Percentiles rank a stretch among this genome's conserved stretches.
These are phyloP conservation scores for Galerina sulciceps DNA, from an alignment of 768 basidiomycete species.

Conservation along the genomic window DNA sequence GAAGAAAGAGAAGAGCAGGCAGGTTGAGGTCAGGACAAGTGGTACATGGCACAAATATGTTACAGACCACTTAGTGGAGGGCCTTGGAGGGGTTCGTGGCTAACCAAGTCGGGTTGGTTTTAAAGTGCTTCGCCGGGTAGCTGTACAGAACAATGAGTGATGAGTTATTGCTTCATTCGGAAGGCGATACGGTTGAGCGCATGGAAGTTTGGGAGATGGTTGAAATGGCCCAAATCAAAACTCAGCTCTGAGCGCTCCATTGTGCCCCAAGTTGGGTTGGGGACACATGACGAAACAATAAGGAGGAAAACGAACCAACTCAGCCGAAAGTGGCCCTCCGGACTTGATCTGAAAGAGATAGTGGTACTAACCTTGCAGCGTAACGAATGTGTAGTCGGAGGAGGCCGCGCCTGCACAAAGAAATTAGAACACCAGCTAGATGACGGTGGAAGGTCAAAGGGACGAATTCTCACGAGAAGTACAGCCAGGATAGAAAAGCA, in stretches of 20 bases:
- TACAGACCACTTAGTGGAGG: conserved; percentile 35
- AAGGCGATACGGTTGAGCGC: neutral
- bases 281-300: conserved; percentile 24
- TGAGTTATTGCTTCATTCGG: conserved; percentile 19
- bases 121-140: conserved; percentile 18
- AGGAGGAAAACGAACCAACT: neutral
- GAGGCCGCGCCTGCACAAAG: conserved; percentile 14
- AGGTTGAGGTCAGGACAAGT: conserved; percentile 17
- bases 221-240: conserved; percentile 15
- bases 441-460: conserved; percentile 17
- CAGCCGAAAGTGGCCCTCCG: neutral
- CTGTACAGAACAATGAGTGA: conserved; percentile 33
- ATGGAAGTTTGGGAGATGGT: conserved; percentile 4
- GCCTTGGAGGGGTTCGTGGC: conserved; percentile 17
- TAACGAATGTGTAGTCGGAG: conserved; percentile 49
- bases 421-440: neutral
- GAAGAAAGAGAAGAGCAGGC: conserved; percentile 9
- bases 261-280: conserved; percentile 35
- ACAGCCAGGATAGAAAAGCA: conserved; percentile 36
- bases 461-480: conserved; percentile 42
- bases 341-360: conserved; percentile 15
- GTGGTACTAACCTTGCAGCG: conserved; percentile 48
- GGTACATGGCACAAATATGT: conserved; percentile 13
- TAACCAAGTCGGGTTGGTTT: conserved; percentile 31
- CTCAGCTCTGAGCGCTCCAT: conserved; percentile 24